A percentile compares a stretch with the other conserved stretches of the same genome.
phyloP scores from a whole-genome alignment of 768 basidiomycete species.

The Termitomyces sp. region DNA sequence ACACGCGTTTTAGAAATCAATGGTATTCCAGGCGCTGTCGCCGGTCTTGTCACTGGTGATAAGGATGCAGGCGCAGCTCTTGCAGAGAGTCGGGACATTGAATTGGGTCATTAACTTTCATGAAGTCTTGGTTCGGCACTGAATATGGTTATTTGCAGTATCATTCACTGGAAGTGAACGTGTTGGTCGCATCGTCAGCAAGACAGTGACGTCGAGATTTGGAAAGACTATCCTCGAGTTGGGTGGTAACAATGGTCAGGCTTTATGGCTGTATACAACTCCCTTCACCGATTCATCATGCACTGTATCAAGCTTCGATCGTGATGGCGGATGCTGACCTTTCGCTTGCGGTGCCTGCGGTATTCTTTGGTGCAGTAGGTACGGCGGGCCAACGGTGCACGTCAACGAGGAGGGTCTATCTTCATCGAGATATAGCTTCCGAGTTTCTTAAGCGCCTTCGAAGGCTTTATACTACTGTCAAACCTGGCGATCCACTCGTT shows the following conservation, averaged over 20 bases:
- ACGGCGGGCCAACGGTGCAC: conserved; percentile 78
- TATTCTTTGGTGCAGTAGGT: conserved; percentile 93
- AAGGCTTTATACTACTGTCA: conserved; percentile 64
- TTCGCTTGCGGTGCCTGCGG: conserved; percentile 79
- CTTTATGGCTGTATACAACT: conserved; percentile 12
- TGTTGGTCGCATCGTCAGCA: conserved; percentile 85
- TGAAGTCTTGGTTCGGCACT: conserved; percentile 3
- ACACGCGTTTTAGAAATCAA: conserved; percentile 77
- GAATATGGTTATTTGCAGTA: conserved; percentile 39
- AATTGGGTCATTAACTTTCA: conserved; percentile 52
- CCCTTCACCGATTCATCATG: conserved; percentile 11
- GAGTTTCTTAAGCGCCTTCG: conserved; percentile 73
- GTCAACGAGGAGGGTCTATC: conserved; percentile 83
- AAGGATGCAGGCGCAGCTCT: conserved; percentile 76
- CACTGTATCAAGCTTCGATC: conserved; percentile 61
- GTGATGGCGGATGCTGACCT: conserved; percentile 94
- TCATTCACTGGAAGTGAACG: conserved; percentile 94
- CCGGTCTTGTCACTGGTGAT: conserved; percentile 78
- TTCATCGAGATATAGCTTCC: conserved; percentile 75
- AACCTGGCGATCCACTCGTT: conserved; percentile 82
- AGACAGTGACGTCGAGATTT: conserved; percentile 79
- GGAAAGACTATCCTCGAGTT: conserved; percentile 89
- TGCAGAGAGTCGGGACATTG: conserved; percentile 67
- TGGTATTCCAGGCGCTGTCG: conserved; percentile 78
- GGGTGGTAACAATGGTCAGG: conserved; percentile 90